Evolutionary conservation across 2,329 filamentous ascomycete genomes (phyloP).

Genomic region (Lachnellula cervina): DNA sequence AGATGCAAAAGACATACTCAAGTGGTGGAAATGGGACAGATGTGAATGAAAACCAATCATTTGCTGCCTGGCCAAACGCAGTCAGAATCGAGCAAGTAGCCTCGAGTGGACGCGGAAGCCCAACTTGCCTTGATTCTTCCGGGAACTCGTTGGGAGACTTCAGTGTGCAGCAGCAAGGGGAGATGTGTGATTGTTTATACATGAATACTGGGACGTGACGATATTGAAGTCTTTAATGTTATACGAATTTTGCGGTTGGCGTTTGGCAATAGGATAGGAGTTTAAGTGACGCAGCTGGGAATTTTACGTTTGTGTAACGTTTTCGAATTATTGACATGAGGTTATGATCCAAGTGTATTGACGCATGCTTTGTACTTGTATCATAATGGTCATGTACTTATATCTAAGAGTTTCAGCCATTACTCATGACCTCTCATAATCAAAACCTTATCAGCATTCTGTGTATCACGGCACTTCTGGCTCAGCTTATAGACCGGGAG

Average conservation of each 20-base stretch:
- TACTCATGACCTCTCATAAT: no score
- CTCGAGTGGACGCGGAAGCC: constrained; percentile 43
- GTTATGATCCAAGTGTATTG: background rate
- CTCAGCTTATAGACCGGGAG: no score
- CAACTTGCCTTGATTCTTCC: constrained; percentile 45
- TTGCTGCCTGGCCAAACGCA: constrained; percentile 51
- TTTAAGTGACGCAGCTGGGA: background rate
- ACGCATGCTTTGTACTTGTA: background rate
- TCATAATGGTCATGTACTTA: no score
- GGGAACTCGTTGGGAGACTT: constrained; percentile 37
- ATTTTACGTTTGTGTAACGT: background rate
- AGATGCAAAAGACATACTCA: constrained; percentile 38
- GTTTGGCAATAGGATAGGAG: background rate
- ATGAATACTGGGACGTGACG: constrained; percentile 24
- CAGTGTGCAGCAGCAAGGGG: constrained; percentile 22
- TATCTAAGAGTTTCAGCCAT: no score
- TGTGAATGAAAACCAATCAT: constrained; percentile 21
- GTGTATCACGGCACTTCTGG: no score
- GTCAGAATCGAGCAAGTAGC: constrained; percentile 51
- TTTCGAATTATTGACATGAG: background rate
- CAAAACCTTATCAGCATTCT: no score
- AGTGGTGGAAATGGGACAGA: constrained; percentile 30
- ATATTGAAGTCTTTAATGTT: background rate
- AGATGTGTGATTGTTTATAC: constrained; percentile 26
- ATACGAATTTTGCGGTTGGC: background rate